Evolutionary conservation across 345 rosid genomes (phyloP).

Genomic region (Salix viminalis): DNA sequence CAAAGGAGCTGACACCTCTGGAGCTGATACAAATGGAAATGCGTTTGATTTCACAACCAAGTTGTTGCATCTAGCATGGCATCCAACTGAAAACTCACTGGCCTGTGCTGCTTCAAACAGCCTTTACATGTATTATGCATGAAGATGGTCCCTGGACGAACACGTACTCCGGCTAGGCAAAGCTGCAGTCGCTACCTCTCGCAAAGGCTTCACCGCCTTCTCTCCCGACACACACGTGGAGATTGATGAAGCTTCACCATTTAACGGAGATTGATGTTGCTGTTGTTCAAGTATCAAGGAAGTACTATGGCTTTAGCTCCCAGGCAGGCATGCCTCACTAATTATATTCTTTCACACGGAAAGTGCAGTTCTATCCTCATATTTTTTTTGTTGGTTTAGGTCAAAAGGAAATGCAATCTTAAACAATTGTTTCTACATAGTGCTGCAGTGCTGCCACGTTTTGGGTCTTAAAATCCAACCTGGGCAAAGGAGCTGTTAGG

Average conservation of each 20-base stretch:
- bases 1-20: conserved; percentile 39
- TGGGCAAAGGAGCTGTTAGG: conserved; percentile 14
- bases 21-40: conserved; percentile 48
- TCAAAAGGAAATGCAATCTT: conserved; percentile 11
- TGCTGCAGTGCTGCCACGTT: conserved; percentile 15
- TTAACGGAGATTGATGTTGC: conserved; percentile 1
- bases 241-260: not conserved
- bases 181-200: conserved; percentile 9
- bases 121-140: conserved; percentile 62
- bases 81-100: conserved; percentile 48
- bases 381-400: conserved; percentile 17
- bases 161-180: conserved; percentile 3
- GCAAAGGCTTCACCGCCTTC: conserved; percentile 11
- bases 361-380: conserved; percentile 22
- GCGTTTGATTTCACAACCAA: conserved; percentile 49
- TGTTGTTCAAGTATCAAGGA: conserved; percentile 16
- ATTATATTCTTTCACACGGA: conserved; percentile 39
- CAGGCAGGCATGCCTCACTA: conserved; percentile 25
- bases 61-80: conserved; percentile 60
- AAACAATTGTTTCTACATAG: conserved; percentile 7
- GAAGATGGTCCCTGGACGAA: conserved; percentile 20
- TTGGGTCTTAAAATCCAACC: not conserved
- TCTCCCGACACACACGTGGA: conserved; percentile 7
- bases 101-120: conserved; percentile 61
- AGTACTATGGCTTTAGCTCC: conserved; percentile 13